Evolutionary conservation across 805 yeast genomes (phyloP).

Genomic region (Zygoascus bituminiphila): DNA sequence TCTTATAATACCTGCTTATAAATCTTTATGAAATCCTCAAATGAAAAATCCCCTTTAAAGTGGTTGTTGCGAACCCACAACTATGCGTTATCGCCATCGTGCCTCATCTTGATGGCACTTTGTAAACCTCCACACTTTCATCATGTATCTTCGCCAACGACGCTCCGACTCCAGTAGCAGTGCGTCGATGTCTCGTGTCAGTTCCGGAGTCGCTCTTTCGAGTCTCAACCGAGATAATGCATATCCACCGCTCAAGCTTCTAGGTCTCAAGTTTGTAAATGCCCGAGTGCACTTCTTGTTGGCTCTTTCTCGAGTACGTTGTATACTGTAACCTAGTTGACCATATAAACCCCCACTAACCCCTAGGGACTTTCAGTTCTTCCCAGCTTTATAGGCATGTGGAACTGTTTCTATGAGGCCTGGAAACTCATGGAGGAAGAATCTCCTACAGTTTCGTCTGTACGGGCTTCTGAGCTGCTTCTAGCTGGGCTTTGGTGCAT

Average conservation of each 20-base stretch:
- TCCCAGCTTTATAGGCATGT: constrained; percentile 50
- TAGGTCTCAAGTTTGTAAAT: constrained; percentile 64
- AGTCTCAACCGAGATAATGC: constrained; percentile 3
- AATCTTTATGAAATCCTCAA: no score
- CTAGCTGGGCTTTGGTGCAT: constrained; percentile 88
- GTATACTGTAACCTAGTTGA: neutral
- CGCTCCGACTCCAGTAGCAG: constrained; percentile 5
- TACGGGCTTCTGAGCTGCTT: constrained; percentile 68
- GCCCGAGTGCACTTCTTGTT: constrained; percentile 69
- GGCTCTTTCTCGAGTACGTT: constrained; percentile 51
- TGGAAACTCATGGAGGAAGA: constrained; percentile 19
- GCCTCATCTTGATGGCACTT: no score
- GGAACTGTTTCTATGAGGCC: constrained; percentile 30
- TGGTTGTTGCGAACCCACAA: no score
- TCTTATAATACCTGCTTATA: no score
- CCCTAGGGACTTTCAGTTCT: constrained; percentile 54
- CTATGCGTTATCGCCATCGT: no score
- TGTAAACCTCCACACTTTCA: neutral
- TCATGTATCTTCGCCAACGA: neutral
- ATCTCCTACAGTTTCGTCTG: constrained; percentile 37
- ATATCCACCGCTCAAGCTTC: constrained; percentile 37
- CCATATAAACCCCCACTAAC: neutral
- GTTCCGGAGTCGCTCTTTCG: constrained; percentile 9
- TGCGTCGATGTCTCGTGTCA: constrained; percentile 10
- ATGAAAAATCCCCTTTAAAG: no score